These are phyloP conservation scores for Plasmodium malariae DNA, from an alignment of 169 alveolate genomes.

Conservation along the genomic window DNA sequence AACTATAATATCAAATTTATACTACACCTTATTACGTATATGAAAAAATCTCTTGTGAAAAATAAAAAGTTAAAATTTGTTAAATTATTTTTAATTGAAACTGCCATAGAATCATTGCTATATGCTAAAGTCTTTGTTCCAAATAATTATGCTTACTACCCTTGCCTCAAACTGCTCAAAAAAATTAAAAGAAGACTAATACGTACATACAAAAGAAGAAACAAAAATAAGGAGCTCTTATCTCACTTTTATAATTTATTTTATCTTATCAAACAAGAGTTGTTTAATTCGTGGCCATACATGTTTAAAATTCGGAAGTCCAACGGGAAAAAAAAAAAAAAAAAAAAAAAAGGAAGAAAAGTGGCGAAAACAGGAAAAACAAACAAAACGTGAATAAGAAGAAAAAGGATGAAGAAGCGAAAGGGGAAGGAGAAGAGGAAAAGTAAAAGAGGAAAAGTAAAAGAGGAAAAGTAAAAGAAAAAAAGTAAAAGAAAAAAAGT, in stretches of 20 bases:
- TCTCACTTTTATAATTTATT: constrained; percentile 6
- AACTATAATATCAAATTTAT: constrained; percentile 44
- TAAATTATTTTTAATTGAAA: constrained; percentile 51
- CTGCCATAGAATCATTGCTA: constrained; percentile 57
- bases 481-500: background rate
- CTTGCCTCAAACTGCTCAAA: constrained; percentile 26
- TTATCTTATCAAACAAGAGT: constrained; percentile 27
- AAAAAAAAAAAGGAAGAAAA: background rate
- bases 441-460: background rate
- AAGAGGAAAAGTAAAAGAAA: background rate
- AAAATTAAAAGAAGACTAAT: constrained; percentile 36
- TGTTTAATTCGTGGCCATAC: constrained; percentile 55
- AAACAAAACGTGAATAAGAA: background rate
- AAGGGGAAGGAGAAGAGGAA: too few species aligned
- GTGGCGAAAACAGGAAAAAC: background rate
- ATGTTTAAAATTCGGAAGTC: constrained; percentile 47
- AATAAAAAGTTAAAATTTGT: constrained; percentile 62
- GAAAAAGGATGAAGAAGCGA: too few species aligned
- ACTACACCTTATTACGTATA: constrained; percentile 37
- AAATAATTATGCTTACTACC: constrained; percentile 23
- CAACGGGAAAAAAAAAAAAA: background rate
- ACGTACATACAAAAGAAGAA: constrained; percentile 16
- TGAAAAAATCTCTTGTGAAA: constrained; percentile 49
- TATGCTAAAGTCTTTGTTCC: constrained; percentile 37
- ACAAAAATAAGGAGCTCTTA: constrained; percentile 13